Percentiles rank a stretch among this genome's conserved stretches.
Evolutionary conservation across 2,329 filamentous ascomycete species (phyloP).

Genomic region (Aspergillus sp.): DNA sequence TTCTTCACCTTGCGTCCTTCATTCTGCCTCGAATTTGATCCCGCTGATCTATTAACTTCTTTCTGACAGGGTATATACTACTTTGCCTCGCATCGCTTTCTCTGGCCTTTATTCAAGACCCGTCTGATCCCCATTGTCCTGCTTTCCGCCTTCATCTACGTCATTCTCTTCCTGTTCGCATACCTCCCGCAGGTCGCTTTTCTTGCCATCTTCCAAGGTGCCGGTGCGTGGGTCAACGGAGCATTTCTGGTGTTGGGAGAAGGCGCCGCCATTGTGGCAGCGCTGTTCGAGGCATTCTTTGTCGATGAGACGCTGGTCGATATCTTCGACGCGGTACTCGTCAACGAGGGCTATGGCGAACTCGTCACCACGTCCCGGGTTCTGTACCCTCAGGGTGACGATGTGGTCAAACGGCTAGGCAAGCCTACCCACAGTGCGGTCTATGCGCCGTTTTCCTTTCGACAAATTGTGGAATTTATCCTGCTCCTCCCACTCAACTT

Average conservation of each 20-base stretch:
- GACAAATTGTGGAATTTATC: conserved; percentile 86
- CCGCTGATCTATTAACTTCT: conserved; percentile 9
- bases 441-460: conserved; percentile 84
- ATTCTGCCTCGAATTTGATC: not conserved
- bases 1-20: not conserved
- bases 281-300: conserved; percentile 77
- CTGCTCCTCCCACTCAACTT: conserved; percentile 80
- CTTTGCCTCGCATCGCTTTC: conserved; percentile 72
- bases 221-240: conserved; percentile 85
- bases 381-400: conserved; percentile 65
- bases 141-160: conserved; percentile 78
- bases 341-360: conserved; percentile 69
- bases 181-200: conserved; percentile 90
- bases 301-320: conserved; percentile 77
- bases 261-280: conserved; percentile 60
- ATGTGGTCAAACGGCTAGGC: conserved; percentile 76
- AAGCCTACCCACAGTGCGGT: conserved; percentile 74
- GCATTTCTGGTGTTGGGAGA: conserved; percentile 77
- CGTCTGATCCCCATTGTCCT: conserved; percentile 78
- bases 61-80: conserved; percentile 69
- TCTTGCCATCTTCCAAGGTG: conserved; percentile 81
- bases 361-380: conserved; percentile 67
- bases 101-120: conserved; percentile 76
- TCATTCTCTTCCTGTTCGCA: conserved; percentile 82
- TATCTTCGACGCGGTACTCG: conserved; percentile 80